Evolutionary conservation across 2,329 filamentous ascomycete species (phyloP), one percentile per base, ranked within the genome.

Genomic region (Leptodontidium sp.): DNA sequence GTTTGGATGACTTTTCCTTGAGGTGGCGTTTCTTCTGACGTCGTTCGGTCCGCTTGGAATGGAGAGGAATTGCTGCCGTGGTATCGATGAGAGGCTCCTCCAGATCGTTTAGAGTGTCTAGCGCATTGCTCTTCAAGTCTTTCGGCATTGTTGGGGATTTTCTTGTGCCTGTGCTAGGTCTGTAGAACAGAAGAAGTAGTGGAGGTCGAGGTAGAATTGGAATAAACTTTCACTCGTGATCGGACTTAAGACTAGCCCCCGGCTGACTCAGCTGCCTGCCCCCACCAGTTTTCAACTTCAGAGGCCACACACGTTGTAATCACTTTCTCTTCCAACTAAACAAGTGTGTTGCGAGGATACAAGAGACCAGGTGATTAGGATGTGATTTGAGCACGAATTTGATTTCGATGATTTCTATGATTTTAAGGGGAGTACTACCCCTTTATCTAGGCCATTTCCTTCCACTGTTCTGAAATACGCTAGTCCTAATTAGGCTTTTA

Each of bases 21-120:
- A 81, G 82, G 67, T 82, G 78, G 71, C 82, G 79, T 70, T 80
- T 83, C 72, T 81, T 84, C 70, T 79, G 78, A 21, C 73, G 77
- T 40, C 86, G 82, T 72, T 84, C 82, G 6, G 83, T 87, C 64
- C 84, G 84, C 75, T 87, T 88, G 8, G 85, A 88, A 59, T 77
- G 82, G 29, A 86, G 79, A 0, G 80, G 75, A 15, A 88, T 78
- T 1, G 80, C 77, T 59, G 81, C 81, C 2, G 86, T 88, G n/a
- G 80, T 81, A 69, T 85, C 84, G 35, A 85, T 79, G 14, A 86
- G 78, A 5, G 83, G 82, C 65, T 83, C 83, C n/a, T 71, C 68
- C n/a, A 17, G 21, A 8, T 57, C 57, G 14, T 35, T 45, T 12
- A 26, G 12, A 21, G 21, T 43, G 6, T 43, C 21, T 1, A 40